Base-by-base conservation (phyloP, 257 asterid species). In the Ligustrum vulgare region DNA sequence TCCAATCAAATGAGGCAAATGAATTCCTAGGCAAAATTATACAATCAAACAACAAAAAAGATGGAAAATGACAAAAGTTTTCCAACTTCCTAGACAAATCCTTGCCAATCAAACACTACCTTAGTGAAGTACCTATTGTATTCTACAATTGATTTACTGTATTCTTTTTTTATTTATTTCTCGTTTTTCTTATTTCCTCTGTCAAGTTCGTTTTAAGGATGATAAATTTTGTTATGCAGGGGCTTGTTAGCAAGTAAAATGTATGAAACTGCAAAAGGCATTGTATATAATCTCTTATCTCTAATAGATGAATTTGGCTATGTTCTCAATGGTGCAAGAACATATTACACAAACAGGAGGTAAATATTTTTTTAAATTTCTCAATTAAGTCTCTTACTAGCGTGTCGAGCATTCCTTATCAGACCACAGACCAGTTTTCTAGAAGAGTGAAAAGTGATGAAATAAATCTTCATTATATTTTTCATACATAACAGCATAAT, bases 291-390 rank as follows among this genome's bases (percentile, higher is more conserved):
- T 75, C 86, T 86, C 8, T 25, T 86, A 33, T 80, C 86, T 28
- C 71, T 84, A n/a, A 72, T 86, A 7, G 82, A 84, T 67, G 72
- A 73, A 75, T 86, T 74, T 35, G 97, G 98, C 8, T 75, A 85
- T 72, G 96, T 90, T 71, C 97, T 95, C 78, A 95, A 93, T 69
- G 99, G 99, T 67, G 96, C 98, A 22, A 78, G 97, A 74, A 91
- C 91, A 36, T 94, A 94, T 72, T 95, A 92, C 81, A 91, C 94
- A 25, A 95, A 95, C 76, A 81, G 96, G 79, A 95, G 99, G 99
- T 89, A 83, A 71, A 73, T 43, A 39, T 15, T 31, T 51, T n/a
- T 56, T 20, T 23, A 1, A 7, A 35, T 35, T 35, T 35, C 7
- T 35, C 37, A 7, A 4, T 35, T 6, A 35, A 35, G 37, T 4